Evolutionary conservation across 345 rosid genomes (phyloP).

Genomic region (Cochlearia excelsa): DNA sequence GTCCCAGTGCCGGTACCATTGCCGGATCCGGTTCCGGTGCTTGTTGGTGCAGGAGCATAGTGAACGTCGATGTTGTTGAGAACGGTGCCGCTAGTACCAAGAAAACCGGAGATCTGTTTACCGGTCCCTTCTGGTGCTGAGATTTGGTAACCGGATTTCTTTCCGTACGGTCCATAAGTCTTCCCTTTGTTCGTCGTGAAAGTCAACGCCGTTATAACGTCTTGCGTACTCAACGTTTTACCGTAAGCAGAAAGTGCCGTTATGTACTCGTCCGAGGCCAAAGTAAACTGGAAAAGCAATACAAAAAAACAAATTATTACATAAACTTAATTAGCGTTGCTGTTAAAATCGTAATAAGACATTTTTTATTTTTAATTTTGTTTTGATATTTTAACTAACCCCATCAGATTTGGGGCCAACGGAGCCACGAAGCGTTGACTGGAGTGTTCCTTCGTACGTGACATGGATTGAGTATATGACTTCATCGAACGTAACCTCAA

Average conservation of each 20-base stretch:
- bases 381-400: conserved; percentile 22
- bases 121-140: too few species aligned
- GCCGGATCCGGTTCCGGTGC: conserved; percentile 26
- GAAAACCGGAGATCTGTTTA: too few species aligned
- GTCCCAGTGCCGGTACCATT: too few species aligned
- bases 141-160: too few species aligned
- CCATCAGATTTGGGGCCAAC: conserved; percentile 28
- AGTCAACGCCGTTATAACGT: conserved; percentile 26
- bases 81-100: too few species aligned
- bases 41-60: too few species aligned
- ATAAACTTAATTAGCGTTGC: too few species aligned
- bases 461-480: conserved; percentile 34
- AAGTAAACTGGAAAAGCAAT: conserved; percentile 31
- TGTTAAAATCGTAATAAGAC: too few species aligned
- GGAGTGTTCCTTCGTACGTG: conserved; percentile 28
- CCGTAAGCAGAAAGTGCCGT: conserved; percentile 27
- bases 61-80: too few species aligned
- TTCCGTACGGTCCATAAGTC: conserved; percentile 34
- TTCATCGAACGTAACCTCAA: conserved; percentile 31
- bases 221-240: conserved; percentile 21
- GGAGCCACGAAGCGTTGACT: conserved; percentile 31
- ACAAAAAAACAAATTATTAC: too few species aligned
- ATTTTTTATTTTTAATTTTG: too few species aligned
- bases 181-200: conserved; percentile 30
- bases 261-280: conserved; percentile 35